Base-by-base conservation (phyloP, 2,329 filamentous ascomycete genomes). In the Trichoderma breve region DNA sequence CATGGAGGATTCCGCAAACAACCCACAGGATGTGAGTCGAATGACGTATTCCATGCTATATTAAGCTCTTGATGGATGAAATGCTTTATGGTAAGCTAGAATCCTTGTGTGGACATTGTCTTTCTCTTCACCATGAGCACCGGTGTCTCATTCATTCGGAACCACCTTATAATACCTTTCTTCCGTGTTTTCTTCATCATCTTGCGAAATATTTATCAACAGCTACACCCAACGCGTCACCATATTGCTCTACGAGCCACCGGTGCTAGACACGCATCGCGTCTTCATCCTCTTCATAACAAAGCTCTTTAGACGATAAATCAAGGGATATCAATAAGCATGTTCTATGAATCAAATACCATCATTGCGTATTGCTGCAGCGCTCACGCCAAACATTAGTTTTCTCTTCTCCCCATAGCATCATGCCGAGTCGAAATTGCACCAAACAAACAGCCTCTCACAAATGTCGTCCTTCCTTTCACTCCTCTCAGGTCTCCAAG, bases 291-390 rank as follows among this genome's bases (percentile, higher is more conserved):
- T 51, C 47, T 53, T 0, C 6, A 24, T 14, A 24, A 24, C 21
- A 6, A 3, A 14, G 47, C 11, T 53, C 47, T 14, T 1, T 53
- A 11, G 24, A 24, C 47, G 1, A 53, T 24, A 53, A 53, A 53
- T 24, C 11, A 24, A 53, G n/a, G 47, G 47, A 53, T 53, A 53
- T 53, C 66, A 36, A 53, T 26, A 53, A 69, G n/a, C 32, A 26
- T 51, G 24, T 26, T n/a, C 5, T 15, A 51, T 51, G n/a, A 11
- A 51, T 26, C 43, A 70, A n/a, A 62, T 14, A 30, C 21, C 39
- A 4, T 36, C n/a, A 18, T 53, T 53, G 12, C 8, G 28, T 36
- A 61, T 70, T 12, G 32, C 47, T 18, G 6, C 6, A 53, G 26
- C 4, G n/a, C 57, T 70, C 57, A 39, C 36, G n/a, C 66, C 39